These are phyloP conservation scores for Metschnikowia lachancei DNA, from an alignment of 805 yeast genomes.

Conservation along the genomic window DNA sequence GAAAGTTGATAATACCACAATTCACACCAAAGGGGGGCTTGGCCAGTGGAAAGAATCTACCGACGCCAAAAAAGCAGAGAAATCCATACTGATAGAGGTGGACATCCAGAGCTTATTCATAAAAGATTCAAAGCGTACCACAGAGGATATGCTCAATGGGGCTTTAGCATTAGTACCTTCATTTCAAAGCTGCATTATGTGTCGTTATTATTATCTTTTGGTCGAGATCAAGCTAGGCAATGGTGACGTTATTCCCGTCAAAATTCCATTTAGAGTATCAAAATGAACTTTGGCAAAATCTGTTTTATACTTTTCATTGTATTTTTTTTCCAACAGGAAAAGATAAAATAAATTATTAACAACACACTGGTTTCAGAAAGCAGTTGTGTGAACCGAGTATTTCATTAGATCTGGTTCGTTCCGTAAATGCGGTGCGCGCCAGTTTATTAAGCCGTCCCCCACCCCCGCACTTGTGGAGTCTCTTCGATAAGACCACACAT, in stretches of 20 bases:
- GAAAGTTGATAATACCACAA: constrained; percentile 17
- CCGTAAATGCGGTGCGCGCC: too few relatives aligned
- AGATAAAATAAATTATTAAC: too few relatives aligned
- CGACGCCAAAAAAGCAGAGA: constrained; percentile 3
- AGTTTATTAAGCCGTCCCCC: too few relatives aligned
- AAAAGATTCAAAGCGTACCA: constrained; percentile 11
- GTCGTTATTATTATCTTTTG: constrained; percentile 26
- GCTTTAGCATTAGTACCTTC: constrained; percentile 26
- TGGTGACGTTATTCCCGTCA: constrained; percentile 20
- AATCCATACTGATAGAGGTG: constrained; percentile 8
- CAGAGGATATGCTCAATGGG: constrained; percentile 16
- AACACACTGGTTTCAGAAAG: too few relatives aligned
- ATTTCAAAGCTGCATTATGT: constrained; percentile 30
- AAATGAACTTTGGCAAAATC: neutral
- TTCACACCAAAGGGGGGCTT: constrained; percentile 14
- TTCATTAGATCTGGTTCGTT: too few relatives aligned
- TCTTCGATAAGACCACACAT: neutral
- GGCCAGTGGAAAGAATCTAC: constrained; percentile 12
- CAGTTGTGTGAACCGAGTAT: too few relatives aligned
- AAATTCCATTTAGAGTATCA: constrained; percentile 22
- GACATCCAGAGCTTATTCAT: constrained; percentile 16
- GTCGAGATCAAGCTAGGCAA: constrained; percentile 21
- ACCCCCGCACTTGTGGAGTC: neutral
- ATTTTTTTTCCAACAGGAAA: too few relatives aligned
- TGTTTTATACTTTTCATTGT: too few relatives aligned